These are phyloP conservation scores for Aspergillus japonicus DNA, from an alignment of 2,329 filamentous ascomycete genomes.

Conservation along the genomic window DNA sequence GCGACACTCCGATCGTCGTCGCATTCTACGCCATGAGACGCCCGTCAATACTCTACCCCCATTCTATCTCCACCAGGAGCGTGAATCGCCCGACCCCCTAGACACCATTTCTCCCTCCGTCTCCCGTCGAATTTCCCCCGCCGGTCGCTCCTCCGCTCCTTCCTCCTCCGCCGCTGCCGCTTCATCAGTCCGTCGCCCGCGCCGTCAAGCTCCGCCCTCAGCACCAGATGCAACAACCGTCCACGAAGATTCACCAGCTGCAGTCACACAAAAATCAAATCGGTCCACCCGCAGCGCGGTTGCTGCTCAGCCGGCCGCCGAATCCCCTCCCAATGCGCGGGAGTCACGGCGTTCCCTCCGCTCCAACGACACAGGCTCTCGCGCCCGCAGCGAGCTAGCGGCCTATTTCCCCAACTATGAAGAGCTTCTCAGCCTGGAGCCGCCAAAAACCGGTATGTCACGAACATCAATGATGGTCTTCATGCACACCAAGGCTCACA, in stretches of 20 bases:
- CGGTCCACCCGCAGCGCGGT: background rate
- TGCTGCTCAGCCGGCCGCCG: conserved; percentile 1
- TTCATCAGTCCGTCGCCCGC: conserved; percentile 15
- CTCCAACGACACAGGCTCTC: conserved; percentile 76
- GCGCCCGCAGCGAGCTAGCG: conserved; percentile 87
- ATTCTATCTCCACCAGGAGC: conserved; percentile 22
- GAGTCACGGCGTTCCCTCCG: conserved; percentile 72
- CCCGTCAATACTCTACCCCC: conserved; percentile 16
- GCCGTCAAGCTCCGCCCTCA: conserved; percentile 1
- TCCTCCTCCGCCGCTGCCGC: conserved; percentile 2
- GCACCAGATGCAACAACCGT: background rate
- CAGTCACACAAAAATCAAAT: background rate
- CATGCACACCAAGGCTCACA: background rate
- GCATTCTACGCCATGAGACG: conserved; percentile 19
- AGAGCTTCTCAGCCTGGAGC: conserved; percentile 83
- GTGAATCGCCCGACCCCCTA: conserved; percentile 30
- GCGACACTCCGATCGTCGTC: conserved; percentile 12
- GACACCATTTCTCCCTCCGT: conserved; percentile 24
- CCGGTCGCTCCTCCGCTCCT: conserved; percentile 11
- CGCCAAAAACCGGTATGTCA: conserved; percentile 68
- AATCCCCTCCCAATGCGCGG: conserved; percentile 6
- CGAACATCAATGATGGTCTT: background rate
- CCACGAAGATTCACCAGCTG: background rate
- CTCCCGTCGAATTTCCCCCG: conserved; percentile 7
- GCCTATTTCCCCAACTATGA: conserved; percentile 93